A percentile compares a stretch with the other conserved stretches of the same genome.
phyloP scores from a whole-genome alignment of 768 basidiomycete genomes.

The Omphalotus guepiniiformis region DNA sequence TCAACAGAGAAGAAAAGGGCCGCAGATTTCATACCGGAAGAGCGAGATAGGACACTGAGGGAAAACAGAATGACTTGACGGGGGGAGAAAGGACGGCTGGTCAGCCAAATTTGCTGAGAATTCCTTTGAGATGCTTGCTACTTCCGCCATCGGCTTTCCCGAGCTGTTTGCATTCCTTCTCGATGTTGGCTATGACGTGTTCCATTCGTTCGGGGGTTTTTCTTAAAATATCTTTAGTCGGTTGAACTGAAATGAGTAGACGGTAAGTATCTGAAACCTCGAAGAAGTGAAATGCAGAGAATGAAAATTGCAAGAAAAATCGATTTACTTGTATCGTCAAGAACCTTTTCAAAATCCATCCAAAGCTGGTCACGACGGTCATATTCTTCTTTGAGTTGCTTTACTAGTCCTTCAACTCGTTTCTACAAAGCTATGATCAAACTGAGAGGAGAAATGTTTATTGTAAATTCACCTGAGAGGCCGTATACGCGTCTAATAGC shows the following conservation, averaged over 20 bases:
- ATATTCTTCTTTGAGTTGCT: conserved; percentile 46
- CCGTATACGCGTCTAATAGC: conserved; percentile 31
- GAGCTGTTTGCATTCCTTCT: conserved; percentile 48
- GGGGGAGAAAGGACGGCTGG: too few relatives aligned
- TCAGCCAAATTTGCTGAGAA: conserved; percentile 2
- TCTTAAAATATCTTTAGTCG: conserved; percentile 35
- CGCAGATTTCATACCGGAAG: too few relatives aligned
- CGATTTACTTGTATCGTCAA: conserved; percentile 46
- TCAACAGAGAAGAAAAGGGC: too few relatives aligned
- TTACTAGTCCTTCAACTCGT: conserved; percentile 36
- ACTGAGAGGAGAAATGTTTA: conserved; percentile 1
- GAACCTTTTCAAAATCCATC: conserved; percentile 36
- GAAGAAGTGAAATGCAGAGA: conserved; percentile 11
- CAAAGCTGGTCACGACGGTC: conserved; percentile 47
- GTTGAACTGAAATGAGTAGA: conserved; percentile 31
- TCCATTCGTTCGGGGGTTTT: conserved; percentile 50
- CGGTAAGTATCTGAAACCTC: background rate
- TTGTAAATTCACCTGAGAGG: conserved; percentile 38
- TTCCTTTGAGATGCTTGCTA: background rate
- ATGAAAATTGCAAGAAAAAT: conserved; percentile 1
- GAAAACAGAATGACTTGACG: too few relatives aligned
- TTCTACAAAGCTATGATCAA: conserved; percentile 24
- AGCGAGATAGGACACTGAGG: too few relatives aligned
- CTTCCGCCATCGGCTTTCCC: conserved; percentile 26
- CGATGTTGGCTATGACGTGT: conserved; percentile 43